Base-by-base conservation (phyloP, 2,329 filamentous ascomycete species). In the Rhexocercosporidium sp. region DNA sequence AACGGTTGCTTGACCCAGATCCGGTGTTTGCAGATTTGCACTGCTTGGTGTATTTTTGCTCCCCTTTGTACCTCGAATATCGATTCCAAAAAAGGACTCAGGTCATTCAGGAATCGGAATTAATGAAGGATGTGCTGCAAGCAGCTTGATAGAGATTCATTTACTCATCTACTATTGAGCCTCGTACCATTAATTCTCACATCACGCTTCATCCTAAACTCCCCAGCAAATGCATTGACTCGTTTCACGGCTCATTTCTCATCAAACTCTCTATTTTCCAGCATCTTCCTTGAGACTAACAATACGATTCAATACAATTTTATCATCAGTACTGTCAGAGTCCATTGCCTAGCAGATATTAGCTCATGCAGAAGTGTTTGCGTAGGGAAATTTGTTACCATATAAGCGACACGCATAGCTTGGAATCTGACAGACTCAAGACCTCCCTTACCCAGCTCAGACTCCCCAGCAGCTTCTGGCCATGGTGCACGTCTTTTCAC, bases 271-370 rank as follows among this genome's bases (percentile, higher is more conserved):
- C 64, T 74, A 78, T 84, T 94, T 94, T 65, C 88, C 88, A n/a
- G 86, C 82, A 76, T 96, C 93, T 80, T 97, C 94, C 82, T 97
- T 97, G 76, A 97, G 80, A 57, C 91, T 92, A 25, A 98, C 94
- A 75, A 98, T 97, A 61, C 93, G 87, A 81, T 98, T 98, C 34
- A 98, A 81, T 57, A 98, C 87, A 71, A 97, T 84, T 78, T 90
- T 92, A n/a, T 93, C 92, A 37, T 88, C 87, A 0, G 88, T 91
- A 67, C 89, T 92, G 74, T 97, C 93, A 0, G 86, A 87, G 77
- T 97, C 94, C 78, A 96, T 84, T 69, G 82, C 89, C 89, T 77
- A 62, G 12, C 54, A 47, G 25, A 53, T 60, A 29, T 64, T 59
- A 69, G 59, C 12, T 37, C 22, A 20, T 18, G 8, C 14, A 25